Conservation (phyloP, 352 stramenopile genomes). For the Blastocystis sp. region DNA sequence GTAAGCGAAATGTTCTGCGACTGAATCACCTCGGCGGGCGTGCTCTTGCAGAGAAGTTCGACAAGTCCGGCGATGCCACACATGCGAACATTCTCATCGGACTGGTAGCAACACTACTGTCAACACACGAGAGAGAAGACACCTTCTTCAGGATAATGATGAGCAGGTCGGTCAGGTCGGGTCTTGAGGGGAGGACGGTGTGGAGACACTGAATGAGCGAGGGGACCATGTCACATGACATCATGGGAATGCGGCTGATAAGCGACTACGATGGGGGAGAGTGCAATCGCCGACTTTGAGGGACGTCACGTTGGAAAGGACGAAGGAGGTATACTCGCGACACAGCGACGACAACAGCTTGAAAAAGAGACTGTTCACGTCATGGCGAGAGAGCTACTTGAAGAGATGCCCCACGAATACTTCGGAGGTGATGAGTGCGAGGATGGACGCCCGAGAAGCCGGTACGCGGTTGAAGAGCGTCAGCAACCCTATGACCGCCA, state of each 20-base stretch:
- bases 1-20: background rate
- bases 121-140: background rate
- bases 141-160: constrained; percentile 44
- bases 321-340: constrained; percentile 19
- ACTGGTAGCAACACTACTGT: constrained; percentile 35
- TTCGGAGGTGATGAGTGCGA: background rate
- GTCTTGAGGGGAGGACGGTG: background rate
- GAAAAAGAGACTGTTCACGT: background rate
- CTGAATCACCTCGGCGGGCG: too few relatives aligned
- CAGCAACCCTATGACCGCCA: background rate
- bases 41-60: constrained; percentile 30
- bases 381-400: background rate
- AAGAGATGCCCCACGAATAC: too few relatives aligned
- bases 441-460: background rate
- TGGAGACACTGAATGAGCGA: constrained; percentile 16
- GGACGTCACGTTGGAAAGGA: background rate
- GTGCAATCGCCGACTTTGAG: background rate
- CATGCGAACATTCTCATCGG: constrained; percentile 2
- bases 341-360: background rate
- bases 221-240: background rate
- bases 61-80: background rate
- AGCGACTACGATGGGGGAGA: background rate
- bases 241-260: constrained; percentile 14
- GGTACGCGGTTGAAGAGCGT: background rate
- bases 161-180: constrained; percentile 13